Evolutionary conservation across 2,329 filamentous ascomycete species (phyloP).

Genomic region (Thelonectria blattea): DNA sequence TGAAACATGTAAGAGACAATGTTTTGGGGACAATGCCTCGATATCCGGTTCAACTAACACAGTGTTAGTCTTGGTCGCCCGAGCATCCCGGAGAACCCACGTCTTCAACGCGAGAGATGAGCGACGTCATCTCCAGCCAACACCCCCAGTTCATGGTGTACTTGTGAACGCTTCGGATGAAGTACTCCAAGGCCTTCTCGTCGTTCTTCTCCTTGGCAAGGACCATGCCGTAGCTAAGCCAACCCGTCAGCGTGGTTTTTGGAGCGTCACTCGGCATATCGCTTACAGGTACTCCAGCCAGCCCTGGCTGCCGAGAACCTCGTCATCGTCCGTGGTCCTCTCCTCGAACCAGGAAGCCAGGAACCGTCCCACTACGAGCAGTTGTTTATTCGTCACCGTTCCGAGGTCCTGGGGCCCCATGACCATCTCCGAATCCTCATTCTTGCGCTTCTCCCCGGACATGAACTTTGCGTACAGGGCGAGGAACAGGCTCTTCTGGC

Average conservation of each 20-base stretch:
- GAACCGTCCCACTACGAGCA: slow-evolving; percentile 75
- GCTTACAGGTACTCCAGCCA: slow-evolving; percentile 84
- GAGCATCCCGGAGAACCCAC: slow-evolving; percentile 56
- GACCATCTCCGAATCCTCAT: slow-evolving; percentile 97
- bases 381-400: slow-evolving; percentile 82
- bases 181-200: slow-evolving; percentile 79
- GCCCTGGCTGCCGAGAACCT: slow-evolving; percentile 74
- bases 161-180: slow-evolving; percentile 86
- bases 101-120: slow-evolving; percentile 82
- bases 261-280: neutral
- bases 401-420: slow-evolving; percentile 91
- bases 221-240: slow-evolving; percentile 78
- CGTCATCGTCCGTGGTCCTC: slow-evolving; percentile 62
- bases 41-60: slow-evolving; percentile 72
- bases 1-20: slow-evolving; percentile 95
- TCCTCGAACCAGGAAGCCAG: slow-evolving; percentile 83
- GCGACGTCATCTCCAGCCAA: slow-evolving; percentile 88
- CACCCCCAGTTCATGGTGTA: slow-evolving; percentile 98
- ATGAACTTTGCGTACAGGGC: slow-evolving; percentile 92
- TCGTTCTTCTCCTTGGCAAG: slow-evolving; percentile 92
- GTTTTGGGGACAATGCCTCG: slow-evolving; percentile 80
- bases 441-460: slow-evolving; percentile 92
- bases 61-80: slow-evolving; percentile 17
- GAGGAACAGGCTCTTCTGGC: slow-evolving; percentile 91
- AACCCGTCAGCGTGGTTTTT: slow-evolving; percentile 1